Conservation (phyloP, 768 basidiomycete species). For the Lactifluus pinguis region DNA sequence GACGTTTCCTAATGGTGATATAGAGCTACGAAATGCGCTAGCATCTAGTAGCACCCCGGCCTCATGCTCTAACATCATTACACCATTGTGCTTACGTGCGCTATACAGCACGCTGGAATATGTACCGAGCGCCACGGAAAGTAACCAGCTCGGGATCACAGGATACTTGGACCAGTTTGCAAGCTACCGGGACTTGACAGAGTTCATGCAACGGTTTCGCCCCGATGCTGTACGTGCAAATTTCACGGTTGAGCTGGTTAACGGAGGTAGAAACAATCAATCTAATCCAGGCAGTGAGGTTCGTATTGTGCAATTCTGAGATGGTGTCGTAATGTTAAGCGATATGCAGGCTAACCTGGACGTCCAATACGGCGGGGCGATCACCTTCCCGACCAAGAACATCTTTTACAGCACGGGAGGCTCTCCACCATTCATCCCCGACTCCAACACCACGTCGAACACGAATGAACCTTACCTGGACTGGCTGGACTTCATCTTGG, state of each 20-base stretch:
- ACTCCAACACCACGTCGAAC: too few species aligned
- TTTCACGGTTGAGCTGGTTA: not conserved
- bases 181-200: constrained; percentile 39
- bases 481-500: too few species aligned
- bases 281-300: constrained; percentile 48
- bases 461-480: too few species aligned
- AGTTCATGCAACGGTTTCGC: constrained; percentile 30
- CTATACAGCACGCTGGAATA: constrained; percentile 30
- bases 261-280: constrained; percentile 21
- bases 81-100: constrained; percentile 18
- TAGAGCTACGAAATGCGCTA: not conserved
- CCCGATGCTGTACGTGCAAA: not conserved
- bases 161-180: constrained; percentile 46
- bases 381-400: constrained; percentile 44
- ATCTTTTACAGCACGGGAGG: constrained; percentile 44
- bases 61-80: too few species aligned
- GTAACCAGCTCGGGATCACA: constrained; percentile 29
- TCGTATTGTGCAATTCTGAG: not conserved
- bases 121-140: constrained; percentile 23
- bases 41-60: constrained; percentile 1
- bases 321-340: not conserved
- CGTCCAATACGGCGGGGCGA: constrained; percentile 28
- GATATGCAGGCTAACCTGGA: constrained; percentile 27
- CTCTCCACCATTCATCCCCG: too few species aligned
- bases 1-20: constrained; percentile 32